phyloP scores from a whole-genome alignment of 352 stramenopile genomes.

The Phytophthora sansomeana region DNA sequence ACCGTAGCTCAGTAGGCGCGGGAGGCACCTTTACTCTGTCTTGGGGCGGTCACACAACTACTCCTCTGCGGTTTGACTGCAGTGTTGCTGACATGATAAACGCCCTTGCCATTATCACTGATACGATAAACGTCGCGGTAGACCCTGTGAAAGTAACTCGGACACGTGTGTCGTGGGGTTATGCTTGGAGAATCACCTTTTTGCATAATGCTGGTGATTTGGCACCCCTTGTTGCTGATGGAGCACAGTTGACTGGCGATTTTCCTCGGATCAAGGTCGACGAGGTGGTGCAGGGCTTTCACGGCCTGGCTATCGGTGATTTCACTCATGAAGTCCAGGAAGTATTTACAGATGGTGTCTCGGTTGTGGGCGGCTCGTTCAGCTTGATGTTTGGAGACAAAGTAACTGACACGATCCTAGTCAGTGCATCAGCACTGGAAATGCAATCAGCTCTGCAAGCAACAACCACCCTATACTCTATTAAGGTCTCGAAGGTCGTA shows the following conservation, averaged over 20 bases:
- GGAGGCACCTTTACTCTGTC: slow-evolving; percentile 93
- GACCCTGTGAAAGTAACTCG: slow-evolving; percentile 84
- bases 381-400: slow-evolving; percentile 92
- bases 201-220: slow-evolving; percentile 89
- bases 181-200: slow-evolving; percentile 94
- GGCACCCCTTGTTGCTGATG: slow-evolving; percentile 85
- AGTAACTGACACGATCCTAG: slow-evolving; percentile 71
- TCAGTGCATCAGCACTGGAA: slow-evolving; percentile 79
- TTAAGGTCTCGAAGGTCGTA: slow-evolving; percentile 70
- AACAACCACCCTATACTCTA: slow-evolving; percentile 88
- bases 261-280: slow-evolving; percentile 85
- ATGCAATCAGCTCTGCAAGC: slow-evolving; percentile 84
- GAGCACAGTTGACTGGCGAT: slow-evolving; percentile 85
- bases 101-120: slow-evolving; percentile 83
- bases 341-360: slow-evolving; percentile 29
- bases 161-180: slow-evolving; percentile 79
- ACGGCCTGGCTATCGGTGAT: slow-evolving; percentile 83
- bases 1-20: slow-evolving; percentile 64
- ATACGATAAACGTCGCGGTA: slow-evolving; percentile 72
- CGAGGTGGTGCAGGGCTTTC: slow-evolving; percentile 53
- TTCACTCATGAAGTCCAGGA: slow-evolving; percentile 91
- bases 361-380: slow-evolving; percentile 82
- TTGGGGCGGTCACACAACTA: slow-evolving; percentile 87
- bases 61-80: slow-evolving; percentile 77
- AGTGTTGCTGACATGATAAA: slow-evolving; percentile 69